Base-by-base conservation (phyloP, 73 alveolate species). In the Paraurostyla sp. region DNA sequence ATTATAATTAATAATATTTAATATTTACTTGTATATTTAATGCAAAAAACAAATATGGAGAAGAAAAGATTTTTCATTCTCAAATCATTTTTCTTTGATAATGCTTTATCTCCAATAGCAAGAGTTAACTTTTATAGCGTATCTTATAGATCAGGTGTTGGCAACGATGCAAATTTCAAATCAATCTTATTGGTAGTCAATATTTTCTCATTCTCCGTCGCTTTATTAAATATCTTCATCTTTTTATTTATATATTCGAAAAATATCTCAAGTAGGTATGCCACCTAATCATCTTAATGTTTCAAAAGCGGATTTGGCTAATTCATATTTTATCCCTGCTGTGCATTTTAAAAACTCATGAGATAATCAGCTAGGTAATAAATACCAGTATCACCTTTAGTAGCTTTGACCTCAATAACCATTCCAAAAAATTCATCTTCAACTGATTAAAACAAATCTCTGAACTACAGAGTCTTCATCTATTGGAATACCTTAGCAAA, bases 61-160 rank as follows among this genome's bases (percentile, higher is more conserved):
- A 71, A 71, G 88, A 85, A 80, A 15, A 85, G 42, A 41, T 85
- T 33, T 60, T 85, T 85, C 80, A 85, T 46, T 32, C 88, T 46
- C 18, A 65, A 71, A 15, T 71, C 87, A 16, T 50, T 60, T 15
- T 22, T 71, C 38, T 50, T 30, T 29, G 75, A 45, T 30, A 85
- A 35, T 0, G 93, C 87, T 51, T 85, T 71, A 23, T 71, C 83
- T 4, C 71, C 93, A 40, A 75, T 52, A 36, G 50, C 4, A 20
- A 71, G n/a, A 23, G 71, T 40, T 20, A 85, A 52, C 46, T 59
- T 49, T 29, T 60, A 58, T 13, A 85, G 36, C 2, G 93, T 46
- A 33, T 71, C 88, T 56, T 85, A 50, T 9, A 85, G 36, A 23
- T 85, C 69, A 18, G 80, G 81, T 0, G 76, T 59, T 6, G 56